Evolutionary conservation across 305 asterid genomes (phyloP).

Genomic region (Solanum chacoense): DNA sequence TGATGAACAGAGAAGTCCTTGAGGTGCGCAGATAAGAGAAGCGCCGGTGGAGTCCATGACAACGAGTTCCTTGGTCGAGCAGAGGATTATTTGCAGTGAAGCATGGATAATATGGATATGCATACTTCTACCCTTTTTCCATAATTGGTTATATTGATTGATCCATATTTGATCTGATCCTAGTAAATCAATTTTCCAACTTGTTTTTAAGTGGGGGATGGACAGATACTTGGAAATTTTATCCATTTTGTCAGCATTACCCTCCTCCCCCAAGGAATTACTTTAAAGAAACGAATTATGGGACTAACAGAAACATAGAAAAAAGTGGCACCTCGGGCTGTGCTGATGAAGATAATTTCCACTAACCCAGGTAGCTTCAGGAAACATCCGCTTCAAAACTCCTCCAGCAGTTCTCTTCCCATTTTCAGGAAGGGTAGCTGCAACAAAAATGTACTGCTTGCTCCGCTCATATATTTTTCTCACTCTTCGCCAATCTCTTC

Average conservation of each 20-base stretch:
- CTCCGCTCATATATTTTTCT: conserved; percentile 67
- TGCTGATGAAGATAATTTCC: conserved; percentile 91
- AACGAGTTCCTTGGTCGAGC: neutral
- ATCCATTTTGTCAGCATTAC: neutral
- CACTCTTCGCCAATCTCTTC: conserved; percentile 78
- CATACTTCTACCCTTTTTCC: neutral
- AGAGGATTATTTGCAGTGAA: neutral
- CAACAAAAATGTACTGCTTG: conserved; percentile 92
- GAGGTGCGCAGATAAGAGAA: neutral
- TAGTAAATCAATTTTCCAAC: neutral
- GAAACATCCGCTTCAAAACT: conserved; percentile 70
- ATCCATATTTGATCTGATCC: neutral
- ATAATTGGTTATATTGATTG: neutral
- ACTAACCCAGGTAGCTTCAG: conserved; percentile 76
- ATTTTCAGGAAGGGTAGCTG: conserved; percentile 91
- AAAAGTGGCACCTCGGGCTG: conserved; percentile 64
- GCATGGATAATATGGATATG: neutral
- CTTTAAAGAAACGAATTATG: neutral
- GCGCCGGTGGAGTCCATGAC: neutral
- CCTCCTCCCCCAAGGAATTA: neutral
- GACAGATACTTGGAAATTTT: neutral
- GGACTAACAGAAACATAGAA: neutral
- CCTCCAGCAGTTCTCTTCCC: conserved; percentile 95
- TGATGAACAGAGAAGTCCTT: neutral
- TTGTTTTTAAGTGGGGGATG: neutral